Percentiles rank a stretch among this genome's conserved stretches.
These are phyloP conservation scores for Apiospora pterosperma DNA, from an alignment of 2,329 filamentous ascomycete species.

Conservation along the genomic window DNA sequence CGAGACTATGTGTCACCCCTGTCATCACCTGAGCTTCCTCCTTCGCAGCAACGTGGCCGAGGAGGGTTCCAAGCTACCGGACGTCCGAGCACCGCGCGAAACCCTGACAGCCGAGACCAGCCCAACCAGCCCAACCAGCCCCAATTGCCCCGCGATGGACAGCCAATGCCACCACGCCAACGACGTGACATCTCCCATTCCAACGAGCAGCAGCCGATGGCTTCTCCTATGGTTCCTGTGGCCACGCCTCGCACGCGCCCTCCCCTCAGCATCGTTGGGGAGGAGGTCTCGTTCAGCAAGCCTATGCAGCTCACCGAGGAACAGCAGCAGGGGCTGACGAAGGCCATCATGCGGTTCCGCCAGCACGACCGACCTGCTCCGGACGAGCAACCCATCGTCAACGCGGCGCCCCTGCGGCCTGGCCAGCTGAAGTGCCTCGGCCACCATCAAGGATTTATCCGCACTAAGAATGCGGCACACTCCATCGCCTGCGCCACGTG, in stretches of 20 bases:
- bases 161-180: neutral
- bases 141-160: neutral
- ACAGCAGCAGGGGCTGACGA: neutral
- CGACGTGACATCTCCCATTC: neutral
- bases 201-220: neutral
- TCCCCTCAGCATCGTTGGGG: neutral
- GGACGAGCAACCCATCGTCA: constrained; percentile 18
- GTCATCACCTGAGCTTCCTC: constrained; percentile 2
- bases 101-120: neutral
- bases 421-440: constrained; percentile 45
- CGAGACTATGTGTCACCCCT: neutral
- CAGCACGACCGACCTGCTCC: constrained; percentile 4
- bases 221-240: neutral
- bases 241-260: neutral
- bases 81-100: neutral
- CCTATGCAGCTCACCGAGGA: neutral
- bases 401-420: constrained; percentile 35
- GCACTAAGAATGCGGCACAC: constrained; percentile 45
- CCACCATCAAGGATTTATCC: constrained; percentile 44
- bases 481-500: constrained; percentile 54
- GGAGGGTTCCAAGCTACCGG: neutral
- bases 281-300: neutral
- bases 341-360: constrained; percentile 33
- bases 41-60: neutral
- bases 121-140: neutral